Base-by-base conservation (phyloP, 768 basidiomycete genomes). In the Crassisporium funariophilum region DNA sequence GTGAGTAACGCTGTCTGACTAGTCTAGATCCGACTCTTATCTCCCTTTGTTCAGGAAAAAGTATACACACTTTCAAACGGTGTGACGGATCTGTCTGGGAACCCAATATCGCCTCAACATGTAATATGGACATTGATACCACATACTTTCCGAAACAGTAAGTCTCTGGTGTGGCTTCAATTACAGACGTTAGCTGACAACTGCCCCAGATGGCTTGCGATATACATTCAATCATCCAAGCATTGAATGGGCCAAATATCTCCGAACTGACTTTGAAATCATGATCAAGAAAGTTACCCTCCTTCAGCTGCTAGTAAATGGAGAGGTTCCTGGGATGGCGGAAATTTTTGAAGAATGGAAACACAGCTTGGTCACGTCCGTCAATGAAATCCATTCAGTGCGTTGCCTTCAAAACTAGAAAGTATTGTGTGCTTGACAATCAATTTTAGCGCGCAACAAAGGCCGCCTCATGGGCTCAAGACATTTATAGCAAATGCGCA, bases 211-310 rank as follows among this genome's bases (percentile, higher is more conserved):
- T 43, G 53, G 56, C 34, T 34, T 60, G 20, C 49, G 56, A 12
- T 57, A 58, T 40, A 55, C 48, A 2, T 40, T 53, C 3, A 23
- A 51, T 8, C 51, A 56, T 47, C 29, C 29, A 33, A 54, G 31
- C 25, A 36, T 37, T 41, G 33, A 39, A 19, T 54, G 53, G 17
- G 57, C 54, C 27, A 51, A 41, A 44, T 58, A 50, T 24, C 27
- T 53, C 15, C 42, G 47, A 15, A 41, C 49, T 10, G 53, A 61
- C 25, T 56, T 61, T 20, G 5, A 50, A 5, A 36, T 41, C 6
- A 58, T 56, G 57, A 52, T 55, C 35, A 56, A 40, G 43, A 58
- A 60, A 50, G 41, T 56, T 15, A 54, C 50, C 2, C 13, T 58
- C 19, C 50, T 61, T 11, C 54, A 52, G 21, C 21, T 56, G 9